Evolutionary conservation across 441 rosid genomes (phyloP), one percentile per base, ranked within the genome.

Genomic region (Francoa sonchifolia): DNA sequence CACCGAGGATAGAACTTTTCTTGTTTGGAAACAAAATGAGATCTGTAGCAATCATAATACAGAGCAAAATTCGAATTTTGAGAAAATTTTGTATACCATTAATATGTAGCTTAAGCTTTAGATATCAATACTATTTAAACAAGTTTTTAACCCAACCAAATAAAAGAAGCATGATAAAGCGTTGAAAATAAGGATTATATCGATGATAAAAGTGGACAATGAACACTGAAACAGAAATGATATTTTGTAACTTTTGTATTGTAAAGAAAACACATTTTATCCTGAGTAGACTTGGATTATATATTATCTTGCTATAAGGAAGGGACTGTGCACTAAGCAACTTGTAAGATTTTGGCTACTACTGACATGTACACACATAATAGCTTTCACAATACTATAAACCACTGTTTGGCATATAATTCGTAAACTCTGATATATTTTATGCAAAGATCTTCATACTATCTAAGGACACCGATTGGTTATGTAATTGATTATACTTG

Each of bases 1-100:
- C 94, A 90, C 31, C 94, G 80, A 30, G 81, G 82, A 62, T 67
- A 67, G 52, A 79, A 78, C 62, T 74, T 90, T 39, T 73, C 90
- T 72, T 85, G 98, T 55, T 78, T 90, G 11, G 82, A 62, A 41
- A 57, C 54, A 50, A 73, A 78, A 34, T 64, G 67, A 56, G 79
- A 66, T 58, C 98, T 90, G 60, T 44, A 47, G 51, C 26, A 51
- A 48, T 22, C 14, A 13, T 16, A 51, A 18, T 28, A 13, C 13
- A 47, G 34, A 47, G 18, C 31, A 37, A 7, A 25, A 33, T 47
- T 39, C 38, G 7, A 28, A 29, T 18, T 25, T 38, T 20, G 12
- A 19, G 6, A 19, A 12, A 38, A 1, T 16, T 18, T 3, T 1
- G 8, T 9, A 9, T 38, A 11, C 25, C 27, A 38, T 18, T 3